Conservation (phyloP, 768 basidiomycete genomes). For the Tubosaeta sp. region DNA sequence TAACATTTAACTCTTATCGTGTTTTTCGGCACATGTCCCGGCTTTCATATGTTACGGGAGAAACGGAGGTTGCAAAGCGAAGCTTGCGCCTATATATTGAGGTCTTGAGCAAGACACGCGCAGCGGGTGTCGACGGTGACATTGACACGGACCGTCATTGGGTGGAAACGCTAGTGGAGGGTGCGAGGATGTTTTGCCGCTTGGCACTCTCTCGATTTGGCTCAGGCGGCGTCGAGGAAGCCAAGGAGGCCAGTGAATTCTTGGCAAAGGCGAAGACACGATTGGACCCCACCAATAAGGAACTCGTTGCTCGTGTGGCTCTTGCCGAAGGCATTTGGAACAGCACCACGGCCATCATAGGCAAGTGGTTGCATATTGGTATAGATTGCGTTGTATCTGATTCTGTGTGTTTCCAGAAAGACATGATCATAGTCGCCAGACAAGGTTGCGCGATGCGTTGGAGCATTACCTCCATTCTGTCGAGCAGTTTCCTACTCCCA, state of each 20-base stretch:
- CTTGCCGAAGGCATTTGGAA: conserved; percentile 74
- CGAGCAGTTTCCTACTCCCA: conserved; percentile 44
- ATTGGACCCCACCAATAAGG: conserved; percentile 44
- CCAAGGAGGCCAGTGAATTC: conserved; percentile 55
- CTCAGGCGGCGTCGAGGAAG: conserved; percentile 51
- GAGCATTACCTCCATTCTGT: conserved; percentile 47
- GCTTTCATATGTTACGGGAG: conserved; percentile 59
- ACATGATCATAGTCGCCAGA: conserved; percentile 57
- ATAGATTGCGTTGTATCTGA: neutral
- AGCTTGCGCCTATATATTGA: conserved; percentile 80
- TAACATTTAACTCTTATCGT: conserved; percentile 90
- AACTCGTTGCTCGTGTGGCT: conserved; percentile 55
- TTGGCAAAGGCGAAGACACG: conserved; percentile 59
- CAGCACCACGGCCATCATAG: conserved; percentile 63
- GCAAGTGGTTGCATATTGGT: conserved; percentile 33
- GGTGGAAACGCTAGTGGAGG: conserved; percentile 74
- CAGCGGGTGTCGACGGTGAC: conserved; percentile 43
- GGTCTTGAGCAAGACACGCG: conserved; percentile 77
- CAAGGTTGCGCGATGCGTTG: conserved; percentile 56
- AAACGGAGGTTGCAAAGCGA: conserved; percentile 60
- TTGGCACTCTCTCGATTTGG: conserved; percentile 34
- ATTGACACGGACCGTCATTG: conserved; percentile 67
- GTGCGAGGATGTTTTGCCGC: conserved; percentile 72
- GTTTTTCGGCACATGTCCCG: conserved; percentile 83
- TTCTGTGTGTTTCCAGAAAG: conserved; percentile 44